A percentile compares a stretch with the other conserved stretches of the same genome.
Conservation (phyloP, 208 protist species). For the Angomonas ambiguus region DNA sequence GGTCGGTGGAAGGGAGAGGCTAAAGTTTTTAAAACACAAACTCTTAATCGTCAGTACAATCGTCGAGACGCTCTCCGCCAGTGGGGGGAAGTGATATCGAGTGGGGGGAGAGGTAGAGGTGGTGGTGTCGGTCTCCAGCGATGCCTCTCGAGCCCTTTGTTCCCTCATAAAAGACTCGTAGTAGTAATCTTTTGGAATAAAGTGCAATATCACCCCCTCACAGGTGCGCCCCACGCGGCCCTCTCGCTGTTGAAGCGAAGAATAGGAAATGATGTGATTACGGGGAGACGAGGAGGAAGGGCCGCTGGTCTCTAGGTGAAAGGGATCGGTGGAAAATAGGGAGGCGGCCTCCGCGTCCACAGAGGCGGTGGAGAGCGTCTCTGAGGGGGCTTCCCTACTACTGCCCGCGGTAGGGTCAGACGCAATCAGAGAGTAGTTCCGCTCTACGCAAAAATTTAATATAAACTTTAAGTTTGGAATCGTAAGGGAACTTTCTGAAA, state of each 20-base stretch:
- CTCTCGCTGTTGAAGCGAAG: slow-evolving; percentile 40
- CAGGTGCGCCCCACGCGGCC: slow-evolving; percentile 65
- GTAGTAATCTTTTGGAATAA: slow-evolving; percentile 42
- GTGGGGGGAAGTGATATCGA: not conserved
- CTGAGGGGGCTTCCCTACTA: no score
- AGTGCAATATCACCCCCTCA: slow-evolving; percentile 63
- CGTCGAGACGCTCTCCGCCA: not conserved
- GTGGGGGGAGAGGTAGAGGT: no score
- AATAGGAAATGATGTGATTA: not conserved
- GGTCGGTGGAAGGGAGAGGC: no score
- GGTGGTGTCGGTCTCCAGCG: no score
- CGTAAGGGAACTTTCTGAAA: slow-evolving; percentile 79
- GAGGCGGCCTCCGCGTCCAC: no score
- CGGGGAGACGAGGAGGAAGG: no score
- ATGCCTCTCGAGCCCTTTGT: not conserved
- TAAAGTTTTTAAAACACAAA: not conserved
- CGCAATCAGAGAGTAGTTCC: slow-evolving; percentile 20
- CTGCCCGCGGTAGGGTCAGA: not conserved
- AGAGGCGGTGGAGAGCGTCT: no score
- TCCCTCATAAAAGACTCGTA: slow-evolving; percentile 2
- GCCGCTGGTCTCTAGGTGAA: no score
- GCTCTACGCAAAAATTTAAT: slow-evolving; percentile 59
- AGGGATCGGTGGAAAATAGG: no score
- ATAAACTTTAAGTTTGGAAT: slow-evolving; percentile 68
- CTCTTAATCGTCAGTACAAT: not conserved